Conservation (phyloP, 441 rosid genomes). For the Aleurites moluccanus region DNA sequence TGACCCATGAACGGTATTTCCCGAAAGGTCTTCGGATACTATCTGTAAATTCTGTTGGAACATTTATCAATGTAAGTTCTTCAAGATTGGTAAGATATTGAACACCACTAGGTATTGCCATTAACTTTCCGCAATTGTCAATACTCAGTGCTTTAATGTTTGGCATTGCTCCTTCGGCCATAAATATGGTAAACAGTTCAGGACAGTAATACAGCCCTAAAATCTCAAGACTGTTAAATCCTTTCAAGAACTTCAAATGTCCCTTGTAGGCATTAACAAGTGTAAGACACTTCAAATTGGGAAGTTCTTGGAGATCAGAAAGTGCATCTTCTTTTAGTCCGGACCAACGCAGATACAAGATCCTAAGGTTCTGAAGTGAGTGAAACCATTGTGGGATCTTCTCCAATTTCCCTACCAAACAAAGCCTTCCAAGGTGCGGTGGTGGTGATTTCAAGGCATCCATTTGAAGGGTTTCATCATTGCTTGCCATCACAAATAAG, state of each 20-base stretch:
- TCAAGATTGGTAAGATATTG: background rate
- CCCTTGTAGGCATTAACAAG: background rate
- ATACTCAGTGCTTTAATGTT: background rate
- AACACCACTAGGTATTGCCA: background rate
- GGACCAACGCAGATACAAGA: conserved; percentile 2
- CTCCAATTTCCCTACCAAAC: background rate
- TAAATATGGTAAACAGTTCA: background rate
- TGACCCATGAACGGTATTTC: background rate
- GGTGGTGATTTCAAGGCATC: conserved; percentile 3
- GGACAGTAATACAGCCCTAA: background rate
- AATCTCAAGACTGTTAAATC: background rate
- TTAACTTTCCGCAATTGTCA: background rate
- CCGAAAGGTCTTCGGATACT: background rate
- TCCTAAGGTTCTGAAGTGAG: background rate
- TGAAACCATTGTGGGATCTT: background rate
- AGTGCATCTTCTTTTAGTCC: background rate
- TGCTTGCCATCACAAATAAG: conserved; percentile 6
- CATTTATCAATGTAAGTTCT: conserved; percentile 4
- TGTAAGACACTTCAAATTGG: background rate
- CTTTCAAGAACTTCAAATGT: background rate
- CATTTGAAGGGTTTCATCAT: background rate
- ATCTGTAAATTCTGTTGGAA: background rate
- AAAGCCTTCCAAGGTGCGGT: background rate
- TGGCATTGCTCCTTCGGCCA: background rate
- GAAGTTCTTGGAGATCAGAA: background rate